Evolutionary conservation across 495 filamentous ascomycete species (phyloP), one percentile per base, ranked within the genome.

Genomic region (Penicillium soppii): DNA sequence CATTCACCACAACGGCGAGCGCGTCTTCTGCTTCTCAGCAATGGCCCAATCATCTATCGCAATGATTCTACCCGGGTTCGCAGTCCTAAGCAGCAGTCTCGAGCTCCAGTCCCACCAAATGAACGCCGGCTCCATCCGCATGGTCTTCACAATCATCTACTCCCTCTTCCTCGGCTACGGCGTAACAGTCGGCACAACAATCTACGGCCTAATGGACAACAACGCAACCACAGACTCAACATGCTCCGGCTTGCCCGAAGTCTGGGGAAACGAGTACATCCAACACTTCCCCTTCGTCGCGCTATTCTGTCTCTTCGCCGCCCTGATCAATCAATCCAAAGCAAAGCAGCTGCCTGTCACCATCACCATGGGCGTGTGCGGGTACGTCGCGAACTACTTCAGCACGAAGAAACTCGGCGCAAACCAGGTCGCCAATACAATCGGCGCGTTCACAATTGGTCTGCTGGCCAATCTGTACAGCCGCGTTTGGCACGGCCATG

Each of bases 101-200:
- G 92, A 97, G 61, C 77, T 97, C 0, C 92, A 96, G 63, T 91
- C 86, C 5, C 79, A 82, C 42, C 83, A 86, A 52, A 83, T 97
- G 52, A 85, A 95, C 7, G 90, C 92, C 16, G 92, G 92, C 6
- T 91, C 88, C 5, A 89, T 96, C 25, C 86, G 92, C 21, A 86
- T 96, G 83, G 89, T 97, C 6, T 95, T 92, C 58, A 89, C 91
- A 2, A 85, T 96, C 55, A 91, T 96, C 51, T 96, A 96, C 68
- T 91, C 91, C 1, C 78, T 96, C 2, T 95, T 96, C 70, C 84
- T 97, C 9, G 92, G 91, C n/a, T 96, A 91, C 58, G 92, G 91
- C 20, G 92, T 96, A 51, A 95, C 92, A 3, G 88, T 97, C 36
- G 92, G 92, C n/a, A 91, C 89, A 1, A 88, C 87, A 1, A 76